phyloP scores from a whole-genome alignment of 2,329 filamentous ascomycete species.

The Colletotrichum theobromicola region DNA sequence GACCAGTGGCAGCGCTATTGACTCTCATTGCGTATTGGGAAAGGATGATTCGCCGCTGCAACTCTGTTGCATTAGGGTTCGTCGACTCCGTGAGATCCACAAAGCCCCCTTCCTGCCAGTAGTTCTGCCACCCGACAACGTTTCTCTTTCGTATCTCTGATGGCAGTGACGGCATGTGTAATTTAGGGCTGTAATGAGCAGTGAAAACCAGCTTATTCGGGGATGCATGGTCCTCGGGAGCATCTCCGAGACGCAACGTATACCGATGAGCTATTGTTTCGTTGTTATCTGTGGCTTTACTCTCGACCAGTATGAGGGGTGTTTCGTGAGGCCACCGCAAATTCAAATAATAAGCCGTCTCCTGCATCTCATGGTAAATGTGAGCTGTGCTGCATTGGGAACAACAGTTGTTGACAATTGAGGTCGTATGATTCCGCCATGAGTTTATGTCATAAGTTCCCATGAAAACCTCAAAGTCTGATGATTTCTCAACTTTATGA shows the following conservation, averaged over 20 bases:
- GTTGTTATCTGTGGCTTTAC: slow-evolving; percentile 2
- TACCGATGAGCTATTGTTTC: neutral
- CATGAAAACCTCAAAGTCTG: slow-evolving; percentile 40
- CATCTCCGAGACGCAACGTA: neutral
- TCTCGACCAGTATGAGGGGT: slow-evolving; percentile 12
- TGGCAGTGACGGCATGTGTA: slow-evolving; percentile 27
- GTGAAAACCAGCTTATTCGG: slow-evolving; percentile 31
- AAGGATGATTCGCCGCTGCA: slow-evolving; percentile 37
- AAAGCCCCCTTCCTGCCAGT: slow-evolving; percentile 44
- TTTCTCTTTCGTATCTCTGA: slow-evolving; percentile 28
- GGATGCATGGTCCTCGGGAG: neutral
- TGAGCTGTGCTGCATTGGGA: slow-evolving; percentile 26
- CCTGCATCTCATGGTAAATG: slow-evolving; percentile 38
- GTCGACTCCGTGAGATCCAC: slow-evolving; percentile 42
- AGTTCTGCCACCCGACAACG: slow-evolving; percentile 33
- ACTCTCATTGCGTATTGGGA: slow-evolving; percentile 48
- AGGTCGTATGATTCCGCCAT: slow-evolving; percentile 38
- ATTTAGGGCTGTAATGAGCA: slow-evolving; percentile 35
- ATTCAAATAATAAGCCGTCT: slow-evolving; percentile 42
- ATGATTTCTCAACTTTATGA: slow-evolving; percentile 43
- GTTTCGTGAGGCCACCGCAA: slow-evolving; percentile 32
- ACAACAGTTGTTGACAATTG: slow-evolving; percentile 5
- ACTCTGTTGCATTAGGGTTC: slow-evolving; percentile 39
- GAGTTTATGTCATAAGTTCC: slow-evolving; percentile 35
- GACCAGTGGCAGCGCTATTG: slow-evolving; percentile 39